A percentile compares a stretch with the other conserved stretches of the same genome.
Conservation (phyloP, 2,329 filamentous ascomycete genomes). For the Balansia obtecta region DNA sequence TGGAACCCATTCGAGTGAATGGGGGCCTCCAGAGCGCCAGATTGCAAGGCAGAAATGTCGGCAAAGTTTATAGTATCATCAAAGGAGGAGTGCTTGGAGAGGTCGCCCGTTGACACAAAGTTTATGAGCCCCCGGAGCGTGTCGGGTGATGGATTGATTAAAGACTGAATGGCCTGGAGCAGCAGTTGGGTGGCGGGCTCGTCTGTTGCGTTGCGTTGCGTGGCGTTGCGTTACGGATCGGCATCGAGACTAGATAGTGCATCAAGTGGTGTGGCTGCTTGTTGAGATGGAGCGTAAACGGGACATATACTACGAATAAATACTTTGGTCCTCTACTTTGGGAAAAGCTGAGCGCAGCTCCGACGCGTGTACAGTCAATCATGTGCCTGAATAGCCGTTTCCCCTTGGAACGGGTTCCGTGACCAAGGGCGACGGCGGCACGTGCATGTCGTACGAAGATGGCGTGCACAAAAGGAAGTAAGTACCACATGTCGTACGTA, state of each 20-base stretch:
- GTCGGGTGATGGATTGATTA: background rate
- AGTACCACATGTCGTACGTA: too few species aligned
- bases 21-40: slow-evolving; percentile 9
- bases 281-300: slow-evolving; percentile 1
- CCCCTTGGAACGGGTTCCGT: too few species aligned
- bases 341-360: too few species aligned
- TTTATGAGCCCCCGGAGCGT: background rate
- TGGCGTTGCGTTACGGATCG: slow-evolving; percentile 1
- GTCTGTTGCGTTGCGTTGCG: background rate
- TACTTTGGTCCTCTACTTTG: background rate
- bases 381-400: too few species aligned
- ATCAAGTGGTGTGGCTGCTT: slow-evolving; percentile 7
- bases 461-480: too few species aligned
- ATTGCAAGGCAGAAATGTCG: slow-evolving; percentile 1
- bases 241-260: slow-evolving; percentile 2
- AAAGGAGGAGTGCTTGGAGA: background rate
- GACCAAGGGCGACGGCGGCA: too few species aligned
- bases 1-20: slow-evolving; percentile 23
- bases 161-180: background rate
- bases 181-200: background rate
- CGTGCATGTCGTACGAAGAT: too few species aligned
- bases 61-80: slow-evolving; percentile 1
- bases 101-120: background rate
- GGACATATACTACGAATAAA: background rate
- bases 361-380: background rate